Evolutionary conservation across 2,329 filamentous ascomycete genomes (phyloP).

Genomic region (Camillea tinctor): DNA sequence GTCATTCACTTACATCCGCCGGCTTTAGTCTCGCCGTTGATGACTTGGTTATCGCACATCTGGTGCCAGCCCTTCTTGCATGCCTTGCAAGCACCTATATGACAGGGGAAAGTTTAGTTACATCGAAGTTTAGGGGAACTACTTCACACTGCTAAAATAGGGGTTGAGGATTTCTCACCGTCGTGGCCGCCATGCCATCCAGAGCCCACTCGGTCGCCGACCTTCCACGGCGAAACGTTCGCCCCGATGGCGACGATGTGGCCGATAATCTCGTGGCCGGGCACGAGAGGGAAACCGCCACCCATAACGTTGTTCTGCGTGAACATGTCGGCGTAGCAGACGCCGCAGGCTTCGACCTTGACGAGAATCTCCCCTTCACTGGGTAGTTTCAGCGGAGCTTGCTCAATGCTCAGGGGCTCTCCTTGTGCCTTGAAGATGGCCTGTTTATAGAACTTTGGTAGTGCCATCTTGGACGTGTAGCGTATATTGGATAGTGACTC

Average conservation of each 20-base stretch:
- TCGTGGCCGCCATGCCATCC: slow-evolving; percentile 57
- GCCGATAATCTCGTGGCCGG: slow-evolving; percentile 64
- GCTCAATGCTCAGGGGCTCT: slow-evolving; percentile 49
- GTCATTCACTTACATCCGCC: slow-evolving; percentile 49
- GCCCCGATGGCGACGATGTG: slow-evolving; percentile 53
- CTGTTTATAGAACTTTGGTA: slow-evolving; percentile 57
- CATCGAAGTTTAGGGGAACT: too few relatives aligned
- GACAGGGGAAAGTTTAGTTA: too few relatives aligned
- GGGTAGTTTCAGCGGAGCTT: slow-evolving; percentile 49
- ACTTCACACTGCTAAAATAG: too few relatives aligned
- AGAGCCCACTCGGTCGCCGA: slow-evolving; percentile 50
- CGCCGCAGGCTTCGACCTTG: slow-evolving; percentile 61
- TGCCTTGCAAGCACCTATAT: slow-evolving; percentile 50
- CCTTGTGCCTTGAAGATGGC: slow-evolving; percentile 52
- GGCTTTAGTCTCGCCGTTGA: slow-evolving; percentile 54
- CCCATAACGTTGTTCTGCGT: slow-evolving; percentile 35
- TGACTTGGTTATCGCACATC: slow-evolving; percentile 55
- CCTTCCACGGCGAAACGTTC: slow-evolving; percentile 51
- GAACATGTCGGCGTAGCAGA: slow-evolving; percentile 54
- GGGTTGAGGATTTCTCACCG: too few relatives aligned
- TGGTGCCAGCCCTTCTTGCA: slow-evolving; percentile 56
- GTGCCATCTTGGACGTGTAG: too few relatives aligned
- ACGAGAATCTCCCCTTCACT: slow-evolving; percentile 53
- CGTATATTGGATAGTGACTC: too few relatives aligned
- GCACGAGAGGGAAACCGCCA: slow-evolving; percentile 40